Percentiles rank a stretch among this genome's conserved stretches.
These are phyloP conservation scores for Fragosphaeria purpurea DNA, from an alignment of 2,329 filamentous ascomycete genomes.

Conservation along the genomic window DNA sequence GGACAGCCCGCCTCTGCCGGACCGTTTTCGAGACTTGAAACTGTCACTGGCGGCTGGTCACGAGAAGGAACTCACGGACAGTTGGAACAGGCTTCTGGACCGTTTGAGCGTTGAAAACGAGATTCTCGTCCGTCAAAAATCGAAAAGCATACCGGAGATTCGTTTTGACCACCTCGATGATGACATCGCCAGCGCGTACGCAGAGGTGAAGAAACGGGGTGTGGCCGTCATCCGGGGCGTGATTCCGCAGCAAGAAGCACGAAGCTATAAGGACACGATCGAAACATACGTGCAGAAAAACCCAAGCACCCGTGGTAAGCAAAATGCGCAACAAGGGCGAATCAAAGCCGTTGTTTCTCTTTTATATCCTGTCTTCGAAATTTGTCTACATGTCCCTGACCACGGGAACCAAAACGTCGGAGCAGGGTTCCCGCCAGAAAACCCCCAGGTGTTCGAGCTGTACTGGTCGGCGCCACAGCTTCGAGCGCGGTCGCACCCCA, in stretches of 20 bases:
- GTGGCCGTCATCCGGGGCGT: conserved; percentile 57
- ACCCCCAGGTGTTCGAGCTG: conserved; percentile 54
- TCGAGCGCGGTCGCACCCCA: conserved; percentile 54
- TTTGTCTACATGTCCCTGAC: no score
- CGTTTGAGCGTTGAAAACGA: conserved; percentile 21
- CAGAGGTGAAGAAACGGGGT: conserved; percentile 51
- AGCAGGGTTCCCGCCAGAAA: conserved; percentile 52
- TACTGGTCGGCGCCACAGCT: conserved; percentile 67
- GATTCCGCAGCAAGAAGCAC: conserved; percentile 50
- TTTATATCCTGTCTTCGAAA: no score
- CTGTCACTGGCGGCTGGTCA: conserved; percentile 38
- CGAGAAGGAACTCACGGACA: conserved; percentile 32
- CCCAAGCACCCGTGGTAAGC: conserved; percentile 41
- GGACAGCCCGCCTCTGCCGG: conserved; percentile 36
- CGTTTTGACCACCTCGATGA: conserved; percentile 35
- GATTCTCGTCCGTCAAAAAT: conserved; percentile 32
- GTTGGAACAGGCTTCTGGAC: conserved; percentile 19
- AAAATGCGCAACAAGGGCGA: neutral
- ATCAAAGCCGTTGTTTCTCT: neutral
- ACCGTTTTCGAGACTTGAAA: conserved; percentile 48
- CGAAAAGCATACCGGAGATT: conserved; percentile 42
- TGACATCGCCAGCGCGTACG: conserved; percentile 25
- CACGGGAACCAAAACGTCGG: no score
- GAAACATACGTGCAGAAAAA: conserved; percentile 58
- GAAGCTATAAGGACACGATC: conserved; percentile 54